Base-by-base conservation (phyloP, 2,329 filamentous ascomycete species). In the Xylogone sp. region DNA sequence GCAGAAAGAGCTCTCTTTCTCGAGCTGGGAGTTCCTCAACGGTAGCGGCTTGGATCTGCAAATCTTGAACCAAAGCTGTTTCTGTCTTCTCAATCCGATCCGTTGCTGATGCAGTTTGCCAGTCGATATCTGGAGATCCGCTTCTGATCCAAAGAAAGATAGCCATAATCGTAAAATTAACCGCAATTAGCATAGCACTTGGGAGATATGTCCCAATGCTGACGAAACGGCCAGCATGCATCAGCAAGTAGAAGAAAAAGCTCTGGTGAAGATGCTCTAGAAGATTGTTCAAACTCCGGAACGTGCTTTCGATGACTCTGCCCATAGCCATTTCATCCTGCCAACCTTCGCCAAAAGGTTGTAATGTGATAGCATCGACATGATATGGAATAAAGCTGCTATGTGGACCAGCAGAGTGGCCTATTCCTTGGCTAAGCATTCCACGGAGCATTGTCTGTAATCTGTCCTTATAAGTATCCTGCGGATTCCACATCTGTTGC, bases 371-470 rank as follows among this genome's bases (percentile, higher is more conserved):
- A 2, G 94, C 94, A 67, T 99, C 94, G 55, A 99, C 88, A 62
- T 97, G 94, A 66, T 99, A 99, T 0, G 94, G 91, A 65, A 99
- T 97, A 68, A 99, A 99, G 60, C 87, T 88, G 68, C 90, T 96
- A 68, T 99, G 94, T 2, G 93, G 87, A 4, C 94, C 94, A 3
- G 90, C 90, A 3, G 91, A 88, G 59, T 93, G 87, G 1, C 94
- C 94, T 1, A 97, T 74, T 0, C 89, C 91, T 71, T 99, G 94
- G 55, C 87, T 91, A 53, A 96, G 72, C 90, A 99, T 96, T 39
- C 94, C 93, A 39, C 90, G 82, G 42, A 96, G 78, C 81, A 99
- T 94, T 0, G 92, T 97, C 61, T 84, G 80, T 42, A 99, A 78
- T 18, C 94, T 84, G 64, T 92, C 88, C 43, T 79, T 73, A 70